Base-by-base conservation (phyloP, 495 filamentous ascomycete species). In the Massariosphaeria phaeospora region DNA sequence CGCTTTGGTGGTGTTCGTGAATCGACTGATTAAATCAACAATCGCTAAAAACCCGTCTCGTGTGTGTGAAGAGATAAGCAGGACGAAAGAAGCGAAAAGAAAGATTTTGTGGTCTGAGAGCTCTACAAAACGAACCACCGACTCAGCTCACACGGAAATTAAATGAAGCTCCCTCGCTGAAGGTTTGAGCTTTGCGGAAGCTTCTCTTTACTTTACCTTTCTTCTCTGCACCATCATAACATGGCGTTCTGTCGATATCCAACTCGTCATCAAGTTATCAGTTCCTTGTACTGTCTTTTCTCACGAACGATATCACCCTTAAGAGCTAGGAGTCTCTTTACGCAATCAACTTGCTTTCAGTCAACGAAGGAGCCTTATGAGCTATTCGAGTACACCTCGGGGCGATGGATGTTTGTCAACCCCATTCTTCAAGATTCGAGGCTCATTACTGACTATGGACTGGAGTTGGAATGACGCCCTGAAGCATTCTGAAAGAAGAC, bases 321-420 rank as follows among this genome's bases (percentile, higher is more conserved):
- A 39, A 39, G 35, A 39, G 7, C 35, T 17, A 39, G n/a, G n/a
- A 39, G 35, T 39, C n/a, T 18, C 6, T 39, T 39, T 15, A 17
- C 35, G n/a, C 13, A 39, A 17, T 39, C n/a, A 5, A 39, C 35
- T 7, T 18, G 35, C 20, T 39, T 5, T 39, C 6, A 39, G 20
- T 7, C 35, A 7, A 39, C 20, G 35, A 26, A 26, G 20, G 21
- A 15, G 17, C 23, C 42, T n/a, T 26, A 21, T 46, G 46, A 49
- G 3, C 17, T 49, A 9, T 35, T 49, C 46, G 46, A 49, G 46
- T 49, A 49, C 20, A 49, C 46, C 7, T 49, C 46, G 12, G 29
- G 46, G 5, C 30, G 46, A 49, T 49, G 46, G 46, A 35, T 49
- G 46, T 49, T 23, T 2, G 24, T 46, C 6, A 26, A 5, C 42